Evolutionary conservation across 345 rosid genomes (phyloP).

Genomic region (Brassica juncea): DNA sequence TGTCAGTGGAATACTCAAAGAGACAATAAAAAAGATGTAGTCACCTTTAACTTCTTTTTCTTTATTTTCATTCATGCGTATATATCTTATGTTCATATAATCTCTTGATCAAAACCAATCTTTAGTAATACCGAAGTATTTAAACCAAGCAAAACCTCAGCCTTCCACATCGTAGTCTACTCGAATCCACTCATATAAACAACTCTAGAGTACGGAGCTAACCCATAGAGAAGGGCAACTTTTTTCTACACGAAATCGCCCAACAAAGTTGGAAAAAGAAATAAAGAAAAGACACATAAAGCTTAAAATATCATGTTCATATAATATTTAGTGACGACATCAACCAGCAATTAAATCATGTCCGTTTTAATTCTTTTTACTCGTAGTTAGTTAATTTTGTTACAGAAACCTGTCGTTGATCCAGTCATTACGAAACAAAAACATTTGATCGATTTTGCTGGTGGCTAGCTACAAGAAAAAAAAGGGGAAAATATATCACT

Average conservation of each 20-base stretch:
- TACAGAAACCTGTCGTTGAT: neutral
- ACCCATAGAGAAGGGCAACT: neutral
- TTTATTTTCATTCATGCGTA: conserved; percentile 18
- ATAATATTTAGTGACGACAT: neutral
- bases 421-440: neutral
- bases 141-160: neutral
- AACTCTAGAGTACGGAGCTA: neutral
- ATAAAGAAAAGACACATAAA: neutral
- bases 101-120: neutral
- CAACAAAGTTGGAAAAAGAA: conserved; percentile 1
- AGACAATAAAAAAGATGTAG: neutral
- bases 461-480: neutral
- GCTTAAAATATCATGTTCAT: neutral
- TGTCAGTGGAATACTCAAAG: conserved; percentile 32
- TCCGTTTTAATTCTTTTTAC: neutral
- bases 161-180: neutral
- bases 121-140: neutral
- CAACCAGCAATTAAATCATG: neutral
- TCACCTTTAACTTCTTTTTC: conserved; percentile 16
- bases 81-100: conserved; percentile 1
- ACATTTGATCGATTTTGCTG: neutral
- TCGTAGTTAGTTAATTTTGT: neutral
- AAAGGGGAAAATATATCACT: neutral
- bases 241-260: neutral
- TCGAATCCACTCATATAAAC: neutral